A percentile compares a stretch with the other conserved stretches of the same genome.
Evolutionary conservation across 2,329 filamentous ascomycete genomes (phyloP).

Genomic region (Penicillium fuscoglaucum): DNA sequence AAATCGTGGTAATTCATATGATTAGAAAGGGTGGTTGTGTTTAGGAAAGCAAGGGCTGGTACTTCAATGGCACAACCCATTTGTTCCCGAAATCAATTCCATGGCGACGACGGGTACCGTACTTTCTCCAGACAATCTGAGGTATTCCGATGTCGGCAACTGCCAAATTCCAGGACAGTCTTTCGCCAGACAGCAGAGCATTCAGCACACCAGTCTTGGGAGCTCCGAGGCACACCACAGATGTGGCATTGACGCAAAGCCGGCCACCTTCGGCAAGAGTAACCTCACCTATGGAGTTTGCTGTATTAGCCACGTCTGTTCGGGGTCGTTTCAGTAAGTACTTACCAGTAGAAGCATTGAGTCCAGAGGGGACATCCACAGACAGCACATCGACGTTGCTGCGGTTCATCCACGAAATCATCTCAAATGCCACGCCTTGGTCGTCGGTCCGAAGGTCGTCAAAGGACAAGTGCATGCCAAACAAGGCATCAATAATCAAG

Average conservation of each 20-base stretch:
- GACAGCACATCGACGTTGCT: constrained; percentile 79
- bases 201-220: constrained; percentile 83
- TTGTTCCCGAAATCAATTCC: constrained; percentile 85
- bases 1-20: constrained; percentile 11
- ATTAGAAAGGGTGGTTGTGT: neutral
- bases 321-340: constrained; percentile 35
- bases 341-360: constrained; percentile 75
- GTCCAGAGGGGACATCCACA: constrained; percentile 87
- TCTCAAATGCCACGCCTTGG: constrained; percentile 79
- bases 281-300: constrained; percentile 47
- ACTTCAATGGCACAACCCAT: constrained; percentile 75
- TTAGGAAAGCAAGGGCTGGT: constrained; percentile 34
- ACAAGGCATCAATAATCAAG: constrained; percentile 82
- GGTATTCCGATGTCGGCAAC: constrained; percentile 86
- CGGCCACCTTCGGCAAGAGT: constrained; percentile 69
- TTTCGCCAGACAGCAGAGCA: constrained; percentile 65
- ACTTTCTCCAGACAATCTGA: constrained; percentile 80
- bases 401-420: constrained; percentile 92
- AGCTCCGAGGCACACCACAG: constrained; percentile 80
- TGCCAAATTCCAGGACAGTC: constrained; percentile 68
- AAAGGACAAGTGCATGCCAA: constrained; percentile 84
- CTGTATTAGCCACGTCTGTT: constrained; percentile 16
- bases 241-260: constrained; percentile 77
- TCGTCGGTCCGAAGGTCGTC: constrained; percentile 82
- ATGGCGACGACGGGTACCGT: constrained; percentile 74